phyloP scores from a whole-genome alignment of 1,284 basidiomycete species.

The Cerioporus squamosus region DNA sequence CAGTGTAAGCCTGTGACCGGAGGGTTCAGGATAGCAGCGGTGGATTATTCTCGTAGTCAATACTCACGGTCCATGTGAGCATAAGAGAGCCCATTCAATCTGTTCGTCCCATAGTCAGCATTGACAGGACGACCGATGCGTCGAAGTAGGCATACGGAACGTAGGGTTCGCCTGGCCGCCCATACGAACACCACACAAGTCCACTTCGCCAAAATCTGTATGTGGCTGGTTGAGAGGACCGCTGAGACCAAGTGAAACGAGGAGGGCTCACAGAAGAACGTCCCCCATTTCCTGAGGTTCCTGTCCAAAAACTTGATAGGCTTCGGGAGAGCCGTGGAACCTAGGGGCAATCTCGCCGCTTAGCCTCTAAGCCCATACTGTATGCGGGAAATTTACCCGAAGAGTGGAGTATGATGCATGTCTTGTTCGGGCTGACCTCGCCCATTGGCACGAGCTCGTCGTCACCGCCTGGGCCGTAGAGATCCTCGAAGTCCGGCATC shows the following conservation, averaged over 20 bases:
- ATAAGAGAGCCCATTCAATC: constrained; percentile 23
- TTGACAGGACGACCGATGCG: neutral
- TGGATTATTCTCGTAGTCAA: no score
- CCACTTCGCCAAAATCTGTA: constrained; percentile 23
- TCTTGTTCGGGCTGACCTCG: constrained; percentile 6
- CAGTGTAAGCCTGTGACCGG: constrained; percentile 9
- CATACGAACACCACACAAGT: constrained; percentile 26
- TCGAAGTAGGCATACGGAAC: constrained; percentile 22
- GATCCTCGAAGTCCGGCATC: constrained; percentile 27
- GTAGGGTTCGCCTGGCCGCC: constrained; percentile 28
- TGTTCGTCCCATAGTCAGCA: neutral
- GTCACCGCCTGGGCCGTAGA: constrained; percentile 19
- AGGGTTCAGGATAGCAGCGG: no score
- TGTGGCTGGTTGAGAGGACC: no score
- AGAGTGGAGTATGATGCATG: constrained; percentile 17
- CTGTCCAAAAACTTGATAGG: constrained; percentile 21
- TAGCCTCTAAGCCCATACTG: no score
- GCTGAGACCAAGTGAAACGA: no score
- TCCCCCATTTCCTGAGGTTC: constrained; percentile 16
- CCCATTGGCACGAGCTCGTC: constrained; percentile 21
- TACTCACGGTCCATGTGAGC: constrained; percentile 18
- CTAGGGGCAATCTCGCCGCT: neutral
- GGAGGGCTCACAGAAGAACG: constrained; percentile 7
- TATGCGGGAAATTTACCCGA: constrained; percentile 13
- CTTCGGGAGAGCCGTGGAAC: constrained; percentile 28